Percentiles rank a stretch among this genome's conserved stretches.
Conservation (phyloP, 108 stramenopile genomes). For the Seminavis robusta region DNA sequence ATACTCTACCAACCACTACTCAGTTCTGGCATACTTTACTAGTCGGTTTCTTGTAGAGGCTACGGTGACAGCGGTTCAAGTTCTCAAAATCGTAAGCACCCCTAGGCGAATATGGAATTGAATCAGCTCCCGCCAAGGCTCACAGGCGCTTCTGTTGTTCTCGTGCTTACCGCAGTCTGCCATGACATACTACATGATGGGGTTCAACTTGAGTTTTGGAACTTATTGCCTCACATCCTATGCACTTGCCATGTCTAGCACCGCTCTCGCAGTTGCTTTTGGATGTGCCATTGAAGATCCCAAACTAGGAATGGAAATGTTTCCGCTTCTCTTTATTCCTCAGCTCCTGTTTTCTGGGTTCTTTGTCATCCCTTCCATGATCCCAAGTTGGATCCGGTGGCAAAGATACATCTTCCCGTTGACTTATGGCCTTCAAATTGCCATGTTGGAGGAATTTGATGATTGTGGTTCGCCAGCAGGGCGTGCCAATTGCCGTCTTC, state of each 20-base stretch:
- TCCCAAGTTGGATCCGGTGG: constrained; percentile 69
- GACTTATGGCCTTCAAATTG: constrained; percentile 59
- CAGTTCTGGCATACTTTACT: constrained; percentile 57
- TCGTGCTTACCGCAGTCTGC: constrained; percentile 17
- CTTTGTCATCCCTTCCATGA: constrained; percentile 55
- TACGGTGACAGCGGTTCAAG: constrained; percentile 28
- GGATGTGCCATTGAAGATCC: constrained; percentile 53
- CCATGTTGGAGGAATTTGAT: constrained; percentile 57
- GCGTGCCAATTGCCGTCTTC: no score
- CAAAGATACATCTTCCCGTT: constrained; percentile 62
- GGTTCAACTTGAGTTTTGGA: constrained; percentile 29
- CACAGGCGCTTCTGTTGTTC: background rate
- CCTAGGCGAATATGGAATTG: no score
- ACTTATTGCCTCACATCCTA: constrained; percentile 23
- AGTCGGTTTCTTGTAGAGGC: constrained; percentile 41
- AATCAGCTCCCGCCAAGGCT: background rate
- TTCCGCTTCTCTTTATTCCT: constrained; percentile 76
- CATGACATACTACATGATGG: constrained; percentile 44
- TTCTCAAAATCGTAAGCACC: constrained; percentile 6
- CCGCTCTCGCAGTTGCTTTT: constrained; percentile 48
- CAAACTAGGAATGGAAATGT: constrained; percentile 51
- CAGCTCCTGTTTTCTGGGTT: constrained; percentile 88
- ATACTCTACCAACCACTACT: constrained; percentile 77
- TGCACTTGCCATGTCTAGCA: constrained; percentile 35
- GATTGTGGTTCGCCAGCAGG: no score